phyloP scores from a whole-genome alignment of 306 rosid species.

The Inga leiocalycina region DNA sequence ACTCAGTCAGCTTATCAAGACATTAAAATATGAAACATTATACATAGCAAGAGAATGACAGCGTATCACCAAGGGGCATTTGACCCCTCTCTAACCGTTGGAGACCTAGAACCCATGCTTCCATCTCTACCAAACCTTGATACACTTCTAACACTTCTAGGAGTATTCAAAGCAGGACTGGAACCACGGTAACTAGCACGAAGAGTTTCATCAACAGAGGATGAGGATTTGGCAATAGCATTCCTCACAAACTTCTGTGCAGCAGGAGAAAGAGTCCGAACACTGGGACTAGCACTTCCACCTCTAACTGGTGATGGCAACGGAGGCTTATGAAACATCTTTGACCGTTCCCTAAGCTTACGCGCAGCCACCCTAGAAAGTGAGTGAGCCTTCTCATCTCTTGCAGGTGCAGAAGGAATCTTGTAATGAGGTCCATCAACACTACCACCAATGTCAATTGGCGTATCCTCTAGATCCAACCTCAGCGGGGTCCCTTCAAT shows the following conservation, averaged over 20 bases:
- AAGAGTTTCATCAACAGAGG: constrained; percentile 89
- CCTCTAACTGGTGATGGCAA: constrained; percentile 86
- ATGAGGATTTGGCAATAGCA: constrained; percentile 76
- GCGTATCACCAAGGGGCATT: constrained; percentile 77
- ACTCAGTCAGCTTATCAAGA: constrained; percentile 17
- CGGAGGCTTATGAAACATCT: constrained; percentile 85
- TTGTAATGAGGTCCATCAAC: constrained; percentile 91
- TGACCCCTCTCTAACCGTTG: constrained; percentile 79
- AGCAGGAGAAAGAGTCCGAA: constrained; percentile 82
- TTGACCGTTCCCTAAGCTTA: constrained; percentile 81
- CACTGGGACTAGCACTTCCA: constrained; percentile 91
- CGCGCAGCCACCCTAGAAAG: constrained; percentile 90
- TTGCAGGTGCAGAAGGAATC: constrained; percentile 67
- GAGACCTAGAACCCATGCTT: constrained; percentile 76
- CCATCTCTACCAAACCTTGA: constrained; percentile 81
- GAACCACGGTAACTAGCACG: constrained; percentile 96
- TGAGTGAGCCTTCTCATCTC: constrained; percentile 93
- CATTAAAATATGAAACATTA: constrained; percentile 17
- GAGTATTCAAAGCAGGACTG: constrained; percentile 75
- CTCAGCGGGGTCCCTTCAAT: constrained; percentile 94
- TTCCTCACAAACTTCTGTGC: constrained; percentile 96
- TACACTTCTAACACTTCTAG: constrained; percentile 74
- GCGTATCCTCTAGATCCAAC: constrained; percentile 87
- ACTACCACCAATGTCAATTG: constrained; percentile 78
- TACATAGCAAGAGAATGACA: constrained; percentile 29